Percentiles rank a stretch among this genome's conserved stretches.
These are phyloP conservation scores for Tricholoma sp. DNA, from an alignment of 768 basidiomycete species.

Conservation along the genomic window DNA sequence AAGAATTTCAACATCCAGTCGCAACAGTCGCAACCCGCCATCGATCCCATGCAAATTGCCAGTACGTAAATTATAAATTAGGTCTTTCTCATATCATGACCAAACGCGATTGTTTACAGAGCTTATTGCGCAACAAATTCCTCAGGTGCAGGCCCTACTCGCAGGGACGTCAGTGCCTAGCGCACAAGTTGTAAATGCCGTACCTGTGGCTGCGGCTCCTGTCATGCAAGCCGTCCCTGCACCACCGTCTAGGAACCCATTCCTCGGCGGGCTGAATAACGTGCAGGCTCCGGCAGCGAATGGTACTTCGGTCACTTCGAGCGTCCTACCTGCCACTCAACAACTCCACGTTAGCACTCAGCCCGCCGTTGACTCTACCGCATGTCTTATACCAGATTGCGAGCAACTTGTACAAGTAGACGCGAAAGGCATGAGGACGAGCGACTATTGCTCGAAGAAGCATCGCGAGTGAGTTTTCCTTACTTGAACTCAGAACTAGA, in stretches of 20 bases:
- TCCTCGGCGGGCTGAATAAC: slow-evolving; percentile 4
- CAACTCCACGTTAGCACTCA: slow-evolving; percentile 28
- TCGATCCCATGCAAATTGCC: slow-evolving; percentile 36
- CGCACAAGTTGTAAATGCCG: slow-evolving; percentile 4
- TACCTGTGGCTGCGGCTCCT: slow-evolving; percentile 8
- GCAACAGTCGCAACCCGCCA: slow-evolving; percentile 16
- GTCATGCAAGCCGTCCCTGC: slow-evolving; percentile 10
- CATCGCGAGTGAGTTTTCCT: slow-evolving; percentile 55
- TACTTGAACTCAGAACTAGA: background rate
- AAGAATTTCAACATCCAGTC: slow-evolving; percentile 14
- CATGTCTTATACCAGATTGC: slow-evolving; percentile 54
- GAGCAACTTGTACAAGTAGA: slow-evolving; percentile 52
- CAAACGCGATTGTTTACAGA: slow-evolving; percentile 21
- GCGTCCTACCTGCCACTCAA: slow-evolving; percentile 24
- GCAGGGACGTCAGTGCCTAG: slow-evolving; percentile 7
- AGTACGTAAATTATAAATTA: slow-evolving; percentile 23
- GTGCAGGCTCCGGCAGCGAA: slow-evolving; percentile 16
- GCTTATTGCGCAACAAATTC: slow-evolving; percentile 42
- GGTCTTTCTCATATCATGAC: background rate
- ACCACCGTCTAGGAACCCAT: background rate
- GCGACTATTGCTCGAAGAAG: slow-evolving; percentile 53
- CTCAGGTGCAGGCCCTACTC: slow-evolving; percentile 38
- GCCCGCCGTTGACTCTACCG: slow-evolving; percentile 31
- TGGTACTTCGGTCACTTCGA: slow-evolving; percentile 25
- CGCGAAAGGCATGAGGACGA: slow-evolving; percentile 42